Evolutionary conservation across 345 rosid genomes (phyloP).

Genomic region (Noccaea caerulescens): DNA sequence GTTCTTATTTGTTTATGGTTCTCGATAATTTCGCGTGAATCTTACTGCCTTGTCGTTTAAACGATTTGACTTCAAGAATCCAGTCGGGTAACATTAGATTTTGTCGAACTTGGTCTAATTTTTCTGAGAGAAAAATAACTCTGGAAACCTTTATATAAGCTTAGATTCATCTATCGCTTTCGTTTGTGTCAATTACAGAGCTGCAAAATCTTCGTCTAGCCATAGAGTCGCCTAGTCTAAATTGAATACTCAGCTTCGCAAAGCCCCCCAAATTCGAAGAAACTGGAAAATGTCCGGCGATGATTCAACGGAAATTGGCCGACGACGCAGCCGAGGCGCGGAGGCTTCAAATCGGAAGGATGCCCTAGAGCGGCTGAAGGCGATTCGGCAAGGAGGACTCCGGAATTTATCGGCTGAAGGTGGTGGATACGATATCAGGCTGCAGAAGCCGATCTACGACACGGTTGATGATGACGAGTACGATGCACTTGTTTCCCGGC

Average conservation of each 20-base stretch:
- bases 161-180: neutral
- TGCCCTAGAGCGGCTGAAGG: constrained; percentile 75
- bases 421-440: constrained; percentile 62
- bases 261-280: neutral
- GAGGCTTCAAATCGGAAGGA: constrained; percentile 60
- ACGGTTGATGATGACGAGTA: constrained; percentile 79
- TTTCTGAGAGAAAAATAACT: neutral
- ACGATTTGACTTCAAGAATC: neutral
- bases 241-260: neutral
- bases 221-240: neutral
- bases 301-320: constrained; percentile 43
- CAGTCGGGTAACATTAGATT: neutral
- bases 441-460: constrained; percentile 78
- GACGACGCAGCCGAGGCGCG: constrained; percentile 59
- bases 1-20: neutral
- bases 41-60: constrained; percentile 5
- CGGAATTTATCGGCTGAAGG: constrained; percentile 55
- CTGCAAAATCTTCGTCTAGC: neutral
- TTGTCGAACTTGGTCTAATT: neutral
- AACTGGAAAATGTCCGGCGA: constrained; percentile 51
- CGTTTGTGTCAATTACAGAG: neutral
- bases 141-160: neutral
- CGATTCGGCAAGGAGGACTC: constrained; percentile 73
- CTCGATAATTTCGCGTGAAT: neutral
- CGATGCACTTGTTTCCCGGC: constrained; percentile 68